These are phyloP conservation scores for Sequoia sempervirens DNA, from an alignment of 75 land plant genomes.

Conservation along the genomic window DNA sequence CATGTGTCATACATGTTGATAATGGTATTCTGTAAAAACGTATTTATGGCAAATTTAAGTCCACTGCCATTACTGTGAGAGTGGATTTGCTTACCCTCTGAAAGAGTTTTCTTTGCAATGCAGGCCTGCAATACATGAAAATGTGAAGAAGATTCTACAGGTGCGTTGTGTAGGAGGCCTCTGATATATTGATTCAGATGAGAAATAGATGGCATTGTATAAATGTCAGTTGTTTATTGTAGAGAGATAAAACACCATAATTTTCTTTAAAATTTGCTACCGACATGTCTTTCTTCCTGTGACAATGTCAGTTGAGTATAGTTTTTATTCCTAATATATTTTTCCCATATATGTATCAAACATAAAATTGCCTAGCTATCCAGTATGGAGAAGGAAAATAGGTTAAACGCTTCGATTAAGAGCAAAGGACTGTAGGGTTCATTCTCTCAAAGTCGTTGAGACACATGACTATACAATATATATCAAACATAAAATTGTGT, in stretches of 20 bases:
- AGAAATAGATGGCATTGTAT: not conserved
- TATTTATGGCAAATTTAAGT: not conserved
- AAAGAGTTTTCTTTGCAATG: not conserved
- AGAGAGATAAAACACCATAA: not conserved
- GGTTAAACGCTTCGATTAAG: no score
- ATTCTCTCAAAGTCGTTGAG: no score
- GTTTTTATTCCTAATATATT: no score
- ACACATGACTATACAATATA: no score
- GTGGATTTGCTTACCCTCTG: not conserved
- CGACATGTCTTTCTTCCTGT: no score
- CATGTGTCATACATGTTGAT: slow-evolving; percentile 23
- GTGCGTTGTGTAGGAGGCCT: not conserved
- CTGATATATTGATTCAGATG: not conserved
- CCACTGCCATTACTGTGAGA: not conserved
- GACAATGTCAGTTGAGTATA: no score
- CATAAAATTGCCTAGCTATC: no score
- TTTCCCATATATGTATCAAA: no score
- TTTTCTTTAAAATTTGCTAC: not conserved
- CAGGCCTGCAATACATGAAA: not conserved
- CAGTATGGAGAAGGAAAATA: no score
- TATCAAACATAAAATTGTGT: no score
- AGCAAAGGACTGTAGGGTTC: no score
- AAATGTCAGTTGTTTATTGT: not conserved
- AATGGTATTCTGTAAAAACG: not conserved
- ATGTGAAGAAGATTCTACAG: not conserved